Evolutionary conservation across 1,284 basidiomycete genomes (phyloP), one percentile per base, ranked within the genome.

Genomic region (Trichosporon coremiiforme): DNA sequence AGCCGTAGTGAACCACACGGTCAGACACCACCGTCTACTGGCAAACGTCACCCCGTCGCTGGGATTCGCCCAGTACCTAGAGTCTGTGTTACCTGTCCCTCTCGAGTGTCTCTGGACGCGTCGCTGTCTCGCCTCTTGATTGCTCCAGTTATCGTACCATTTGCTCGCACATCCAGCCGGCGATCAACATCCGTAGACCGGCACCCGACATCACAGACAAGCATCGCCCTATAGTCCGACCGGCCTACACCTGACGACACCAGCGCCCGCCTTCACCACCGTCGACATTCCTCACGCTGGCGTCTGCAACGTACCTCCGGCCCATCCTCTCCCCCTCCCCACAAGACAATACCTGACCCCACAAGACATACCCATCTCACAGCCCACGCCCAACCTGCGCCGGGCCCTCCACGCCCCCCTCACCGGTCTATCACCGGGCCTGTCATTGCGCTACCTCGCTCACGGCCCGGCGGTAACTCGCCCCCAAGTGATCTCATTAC

Each of bases 381-480:
- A 31, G 57, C 57, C 57, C 57, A 62, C 29, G 57, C 57, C 57
- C 57, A 33, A 20, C 29, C 55, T 29, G 25, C 55, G 7, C 55
- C 25, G 55, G 57, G 8, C 25, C 29, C 57, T 13, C 31, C 57
- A 22, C 57, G 29, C 57, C 4, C 29, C 31, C 57, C 57, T 60
- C 55, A 60, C 29, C 25, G 29, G 55, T 33, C 13, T 60, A 15
- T 62, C 17, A 33, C 57, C 57, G 31, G 57, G 2, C 33, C 29
- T 35, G 50, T 53, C 50, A 53, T n/a, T 62, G 29, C 15, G 29
- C 57, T 60, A 4, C 15, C 13, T 62, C 57, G 29, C 31, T n/a
- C 57, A 33, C 57, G 57, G 57, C 29, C 57, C 57, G 57, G 57
- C 57, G 57, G 57, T 10, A 33, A 35, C 50, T 53, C 29, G 31